Evolutionary conservation across 2,329 filamentous ascomycete genomes (phyloP).

Genomic region (Nannizziopsis barbatae): DNA sequence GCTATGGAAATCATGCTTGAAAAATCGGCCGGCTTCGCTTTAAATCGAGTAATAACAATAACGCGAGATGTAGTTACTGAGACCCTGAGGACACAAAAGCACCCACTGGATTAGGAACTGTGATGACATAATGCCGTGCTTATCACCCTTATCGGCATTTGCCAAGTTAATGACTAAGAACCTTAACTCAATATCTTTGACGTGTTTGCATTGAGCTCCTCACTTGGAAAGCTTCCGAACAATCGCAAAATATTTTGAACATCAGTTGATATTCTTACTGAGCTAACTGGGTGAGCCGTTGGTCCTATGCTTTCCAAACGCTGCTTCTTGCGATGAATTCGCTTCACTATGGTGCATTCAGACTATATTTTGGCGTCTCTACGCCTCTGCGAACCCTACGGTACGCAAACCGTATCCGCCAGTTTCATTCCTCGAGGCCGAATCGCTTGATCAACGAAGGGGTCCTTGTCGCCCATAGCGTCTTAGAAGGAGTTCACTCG

Average conservation of each 20-base stretch:
- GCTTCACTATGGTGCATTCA: neutral
- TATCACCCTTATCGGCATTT: slow-evolving; percentile 1
- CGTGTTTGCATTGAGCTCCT: neutral
- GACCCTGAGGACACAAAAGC: neutral
- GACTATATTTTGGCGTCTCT: slow-evolving; percentile 6
- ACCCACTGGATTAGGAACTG: neutral
- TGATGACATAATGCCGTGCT: slow-evolving; percentile 9
- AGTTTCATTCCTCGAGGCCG: slow-evolving; percentile 42
- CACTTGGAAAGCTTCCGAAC: neutral
- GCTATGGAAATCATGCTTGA: neutral
- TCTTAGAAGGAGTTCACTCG: slow-evolving; percentile 43
- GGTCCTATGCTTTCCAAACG: neutral
- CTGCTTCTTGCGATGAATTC: neutral
- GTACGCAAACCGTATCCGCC: slow-evolving; percentile 24
- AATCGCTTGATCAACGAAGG: slow-evolving; percentile 34
- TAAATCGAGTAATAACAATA: neutral
- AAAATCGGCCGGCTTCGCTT: neutral
- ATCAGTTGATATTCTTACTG: neutral
- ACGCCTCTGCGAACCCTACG: neutral
- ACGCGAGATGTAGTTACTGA: too few species aligned
- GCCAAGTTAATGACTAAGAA: neutral
- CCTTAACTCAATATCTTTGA: neutral
- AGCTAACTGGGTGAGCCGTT: too few species aligned
- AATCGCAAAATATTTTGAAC: neutral
- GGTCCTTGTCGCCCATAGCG: slow-evolving; percentile 35